Evolutionary conservation across 2,329 filamentous ascomycete species (phyloP).

Genomic region (Colletotrichum sublineola): DNA sequence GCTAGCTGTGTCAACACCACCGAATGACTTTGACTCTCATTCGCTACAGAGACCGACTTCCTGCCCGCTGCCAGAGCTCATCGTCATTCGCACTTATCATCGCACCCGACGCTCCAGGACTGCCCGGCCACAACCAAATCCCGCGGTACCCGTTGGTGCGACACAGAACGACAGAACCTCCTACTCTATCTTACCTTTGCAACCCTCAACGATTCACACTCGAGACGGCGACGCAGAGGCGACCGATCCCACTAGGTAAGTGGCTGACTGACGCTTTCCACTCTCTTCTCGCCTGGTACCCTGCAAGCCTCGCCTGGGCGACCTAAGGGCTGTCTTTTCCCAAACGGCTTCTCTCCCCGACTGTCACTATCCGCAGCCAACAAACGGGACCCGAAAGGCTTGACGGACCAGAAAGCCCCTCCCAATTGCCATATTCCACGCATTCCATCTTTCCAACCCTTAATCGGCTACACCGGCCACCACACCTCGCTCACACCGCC

Average conservation of each 20-base stretch:
- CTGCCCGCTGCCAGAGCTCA: constrained; percentile 20
- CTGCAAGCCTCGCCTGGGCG: constrained; percentile 11
- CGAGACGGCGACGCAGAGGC: constrained; percentile 10
- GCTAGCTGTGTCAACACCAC: not conserved
- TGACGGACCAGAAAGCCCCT: constrained; percentile 18
- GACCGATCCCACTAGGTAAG: constrained; percentile 10
- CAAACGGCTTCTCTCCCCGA: constrained; percentile 10
- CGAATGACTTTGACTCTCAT: not conserved
- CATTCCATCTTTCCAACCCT: constrained; percentile 25
- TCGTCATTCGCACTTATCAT: constrained; percentile 18
- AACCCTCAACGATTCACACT: constrained; percentile 11
- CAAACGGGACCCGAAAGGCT: constrained; percentile 1
- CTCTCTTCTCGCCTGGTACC: constrained; percentile 28
- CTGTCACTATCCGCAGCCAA: constrained; percentile 21
- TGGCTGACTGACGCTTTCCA: constrained; percentile 10
- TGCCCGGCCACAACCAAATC: constrained; percentile 12
- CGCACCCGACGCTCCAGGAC: constrained; percentile 4
- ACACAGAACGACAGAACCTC: constrained; percentile 17
- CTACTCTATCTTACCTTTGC: not conserved
- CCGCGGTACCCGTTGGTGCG: constrained; percentile 10
- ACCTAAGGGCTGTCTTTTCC: not conserved
- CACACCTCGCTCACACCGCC: constrained; percentile 22
- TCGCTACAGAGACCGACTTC: constrained; percentile 21
- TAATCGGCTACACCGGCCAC: constrained; percentile 27
- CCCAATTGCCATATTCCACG: constrained; percentile 29